Conservation (phyloP, 495 filamentous ascomycete genomes). For the Trichoderma erinaceum region DNA sequence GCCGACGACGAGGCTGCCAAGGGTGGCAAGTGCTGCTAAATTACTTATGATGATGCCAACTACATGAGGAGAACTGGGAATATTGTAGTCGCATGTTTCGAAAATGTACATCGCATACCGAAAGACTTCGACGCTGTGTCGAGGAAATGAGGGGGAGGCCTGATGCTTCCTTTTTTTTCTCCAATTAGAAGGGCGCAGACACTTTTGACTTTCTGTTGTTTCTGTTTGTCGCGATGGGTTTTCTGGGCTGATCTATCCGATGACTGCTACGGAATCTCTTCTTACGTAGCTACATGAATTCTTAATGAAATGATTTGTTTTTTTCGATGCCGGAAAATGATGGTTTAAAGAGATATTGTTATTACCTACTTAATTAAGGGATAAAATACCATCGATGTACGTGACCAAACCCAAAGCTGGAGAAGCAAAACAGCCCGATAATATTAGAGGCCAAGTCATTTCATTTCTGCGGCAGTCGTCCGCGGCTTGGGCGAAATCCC, state of each 20-base stretch:
- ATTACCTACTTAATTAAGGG: no score
- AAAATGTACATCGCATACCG: conserved; percentile 13
- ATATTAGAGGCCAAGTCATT: no score
- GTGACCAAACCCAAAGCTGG: no score
- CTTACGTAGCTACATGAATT: conserved; percentile 14
- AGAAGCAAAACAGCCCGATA: no score
- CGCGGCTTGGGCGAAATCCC: background rate
- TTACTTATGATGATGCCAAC: conserved; percentile 16
- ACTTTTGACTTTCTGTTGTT: conserved; percentile 16
- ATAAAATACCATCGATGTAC: no score
- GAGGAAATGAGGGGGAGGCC: conserved; percentile 27
- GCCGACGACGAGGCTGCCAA: conserved; percentile 67
- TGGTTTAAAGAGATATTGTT: no score
- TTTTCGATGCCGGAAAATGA: background rate
- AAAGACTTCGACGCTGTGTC: background rate
- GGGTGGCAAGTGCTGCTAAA: conserved; percentile 82
- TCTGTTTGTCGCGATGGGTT: conserved; percentile 16
- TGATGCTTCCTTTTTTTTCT: conserved; percentile 23
- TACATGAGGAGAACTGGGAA: background rate
- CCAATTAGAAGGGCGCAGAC: conserved; percentile 13
- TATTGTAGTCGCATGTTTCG: conserved; percentile 11
- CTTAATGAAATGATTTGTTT: conserved; percentile 8
- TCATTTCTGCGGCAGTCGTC: no score
- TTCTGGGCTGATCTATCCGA: conserved; percentile 7
- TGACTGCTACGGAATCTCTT: conserved; percentile 2